Base-by-base conservation (phyloP, 1,139 yeast genomes). In the Suzukiozyma palmioleophila region DNA sequence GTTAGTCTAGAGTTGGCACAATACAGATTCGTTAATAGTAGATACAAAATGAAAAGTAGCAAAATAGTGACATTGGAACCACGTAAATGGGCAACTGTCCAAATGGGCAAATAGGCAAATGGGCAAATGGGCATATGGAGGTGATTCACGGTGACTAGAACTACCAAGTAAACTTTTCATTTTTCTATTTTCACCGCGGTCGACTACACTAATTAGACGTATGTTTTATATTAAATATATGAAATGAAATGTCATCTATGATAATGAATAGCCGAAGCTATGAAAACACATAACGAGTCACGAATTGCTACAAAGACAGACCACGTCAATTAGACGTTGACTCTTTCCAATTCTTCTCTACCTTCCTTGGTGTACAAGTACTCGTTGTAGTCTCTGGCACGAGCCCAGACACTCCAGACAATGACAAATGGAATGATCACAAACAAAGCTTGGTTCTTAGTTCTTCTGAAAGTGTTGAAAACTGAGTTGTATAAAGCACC, bases 321-420 rank as follows among this genome's bases (percentile, higher is more conserved):
- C 14, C 22, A 18, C 22, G 22, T 18, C 28, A 16, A 40, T 65
- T 73, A 81, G 56, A 77, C 87, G 63, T 82, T 82, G 55, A 81
- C 90, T 66, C 79, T 82, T 66, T 77, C 90, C 64, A 89, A 78
- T 62, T 88, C 95, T 73, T 84, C 92, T 75, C 92, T 88, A 64
- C 98, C 98, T 49, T 85, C 97, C 77, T 92, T 92, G 69, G 97
- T 89, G 79, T 92, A 92, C 66, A 92, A 79, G 80, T 75, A 90
- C 62, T 84, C 92, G 69, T 92, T 92, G 79, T 89, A 88, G 61
- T 84, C 88, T 73, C 89, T 81, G 53, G 95, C 94, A 60, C 75
- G 67, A 48, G 80, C 80, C 96, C 96, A 89, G 70, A 90, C 67
- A 66, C 79, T 82, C 85, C 92, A 89, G 60, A 87, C 84, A 52